phyloP scores from a whole-genome alignment of 1,139 yeast genomes.

The Candida neerlandica region DNA sequence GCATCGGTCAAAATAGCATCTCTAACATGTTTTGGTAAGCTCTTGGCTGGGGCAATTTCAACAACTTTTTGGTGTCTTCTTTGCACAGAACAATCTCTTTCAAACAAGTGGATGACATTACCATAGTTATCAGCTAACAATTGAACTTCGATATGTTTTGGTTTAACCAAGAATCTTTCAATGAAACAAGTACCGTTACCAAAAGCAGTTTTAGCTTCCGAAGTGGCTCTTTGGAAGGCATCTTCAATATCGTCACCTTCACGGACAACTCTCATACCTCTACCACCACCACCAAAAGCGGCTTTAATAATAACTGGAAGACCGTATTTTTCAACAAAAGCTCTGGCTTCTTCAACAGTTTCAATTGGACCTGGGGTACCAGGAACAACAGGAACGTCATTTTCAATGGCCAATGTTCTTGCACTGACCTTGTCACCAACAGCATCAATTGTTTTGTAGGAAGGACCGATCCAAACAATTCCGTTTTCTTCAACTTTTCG shows the following conservation, averaged over 20 bases:
- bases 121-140: conserved; percentile 92
- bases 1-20: conserved; percentile 94
- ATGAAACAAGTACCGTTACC: conserved; percentile 99
- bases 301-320: conserved; percentile 98
- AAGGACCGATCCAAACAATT: conserved; percentile 96
- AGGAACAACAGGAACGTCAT: conserved; percentile 92
- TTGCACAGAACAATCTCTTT: conserved; percentile 98
- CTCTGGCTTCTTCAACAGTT: conserved; percentile 71
- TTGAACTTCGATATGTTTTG: conserved; percentile 98
- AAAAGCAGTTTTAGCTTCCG: conserved; percentile 92
- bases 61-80: conserved; percentile 99
- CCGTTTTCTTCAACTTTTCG: conserved; percentile 88
- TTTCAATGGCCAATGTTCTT: conserved; percentile 77
- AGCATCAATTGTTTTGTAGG: conserved; percentile 84
- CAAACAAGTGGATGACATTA: conserved; percentile 92
- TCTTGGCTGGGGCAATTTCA: conserved; percentile 98
- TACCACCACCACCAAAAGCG: conserved; percentile 99
- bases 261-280: conserved; percentile 99
- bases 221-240: conserved; percentile 90
- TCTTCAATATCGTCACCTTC: conserved; percentile 93
- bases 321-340: conserved; percentile 81
- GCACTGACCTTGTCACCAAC: conserved; percentile 99
- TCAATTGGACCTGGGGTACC: conserved; percentile 98
- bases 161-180: conserved; percentile 91
- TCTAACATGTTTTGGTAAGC: conserved; percentile 76